These are phyloP conservation scores for Globisporangium recalcitrans DNA, from an alignment of 352 stramenopile genomes.

Conservation along the genomic window DNA sequence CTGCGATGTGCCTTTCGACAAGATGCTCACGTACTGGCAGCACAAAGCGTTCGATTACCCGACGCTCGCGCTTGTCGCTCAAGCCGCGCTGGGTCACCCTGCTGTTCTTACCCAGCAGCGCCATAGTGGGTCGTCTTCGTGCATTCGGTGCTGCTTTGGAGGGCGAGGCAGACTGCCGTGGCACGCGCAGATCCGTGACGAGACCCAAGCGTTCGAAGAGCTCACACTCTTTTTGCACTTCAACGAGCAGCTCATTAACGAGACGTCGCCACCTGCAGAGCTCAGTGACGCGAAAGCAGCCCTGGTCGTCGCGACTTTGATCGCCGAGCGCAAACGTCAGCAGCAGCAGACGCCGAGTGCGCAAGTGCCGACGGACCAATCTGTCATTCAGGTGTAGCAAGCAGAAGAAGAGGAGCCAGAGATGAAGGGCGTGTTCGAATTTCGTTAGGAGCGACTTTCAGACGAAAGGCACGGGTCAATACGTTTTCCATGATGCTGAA, in stretches of 20 bases:
- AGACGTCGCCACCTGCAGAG: background rate
- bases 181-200: constrained; percentile 2
- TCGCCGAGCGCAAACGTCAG: constrained; percentile 1
- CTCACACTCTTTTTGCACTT: constrained; percentile 9
- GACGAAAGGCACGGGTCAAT: background rate
- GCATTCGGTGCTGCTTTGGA: constrained; percentile 12
- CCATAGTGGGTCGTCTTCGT: background rate
- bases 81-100: constrained; percentile 8
- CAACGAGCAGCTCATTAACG: constrained; percentile 7
- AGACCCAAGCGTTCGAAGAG: constrained; percentile 10
- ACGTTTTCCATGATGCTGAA: background rate
- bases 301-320: constrained; percentile 4
- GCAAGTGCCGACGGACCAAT: background rate
- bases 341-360: background rate
- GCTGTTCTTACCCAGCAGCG: background rate
- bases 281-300: constrained; percentile 2
- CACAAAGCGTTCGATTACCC: constrained; percentile 24
- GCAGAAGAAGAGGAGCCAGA: background rate
- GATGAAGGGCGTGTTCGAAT: background rate
- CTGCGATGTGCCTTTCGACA: constrained; percentile 18
- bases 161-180: background rate
- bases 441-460: background rate
- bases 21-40: constrained; percentile 19
- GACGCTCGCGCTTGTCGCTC: constrained; percentile 15
- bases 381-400: constrained; percentile 2